Conservation (phyloP, 1,139 yeast species). For the Blastobotrys ciferrii region DNA sequence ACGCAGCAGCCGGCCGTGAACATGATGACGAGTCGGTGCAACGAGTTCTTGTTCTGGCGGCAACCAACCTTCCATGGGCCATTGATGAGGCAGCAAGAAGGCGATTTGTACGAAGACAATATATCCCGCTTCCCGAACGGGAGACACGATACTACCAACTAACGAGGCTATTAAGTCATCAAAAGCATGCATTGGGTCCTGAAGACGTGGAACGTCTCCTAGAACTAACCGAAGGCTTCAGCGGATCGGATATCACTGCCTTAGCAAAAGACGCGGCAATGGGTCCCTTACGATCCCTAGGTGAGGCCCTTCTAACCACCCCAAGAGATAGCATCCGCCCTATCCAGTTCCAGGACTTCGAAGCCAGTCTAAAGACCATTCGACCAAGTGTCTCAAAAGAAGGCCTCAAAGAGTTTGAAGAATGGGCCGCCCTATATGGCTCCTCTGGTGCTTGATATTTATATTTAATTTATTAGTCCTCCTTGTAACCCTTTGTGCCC, state of each 20-base stretch:
- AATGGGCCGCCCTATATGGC: conserved; percentile 89
- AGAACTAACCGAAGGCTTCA: conserved; percentile 70
- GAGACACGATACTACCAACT: conserved; percentile 79
- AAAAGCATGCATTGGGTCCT: conserved; percentile 63
- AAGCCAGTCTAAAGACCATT: conserved; percentile 72
- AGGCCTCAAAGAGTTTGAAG: conserved; percentile 74
- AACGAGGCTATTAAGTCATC: conserved; percentile 64
- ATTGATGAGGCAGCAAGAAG: conserved; percentile 98
- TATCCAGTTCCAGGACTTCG: conserved; percentile 71
- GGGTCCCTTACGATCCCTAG: conserved; percentile 92
- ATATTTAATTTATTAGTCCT: neutral
- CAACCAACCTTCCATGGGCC: conserved; percentile 96
- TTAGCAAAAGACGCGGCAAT: conserved; percentile 96
- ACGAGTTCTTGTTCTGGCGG: conserved; percentile 88
- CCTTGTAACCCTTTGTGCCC: too few relatives aligned
- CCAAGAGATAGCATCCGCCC: conserved; percentile 86
- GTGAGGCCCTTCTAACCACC: conserved; percentile 81
- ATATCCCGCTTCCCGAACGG: conserved; percentile 89
- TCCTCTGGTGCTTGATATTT: conserved; percentile 68
- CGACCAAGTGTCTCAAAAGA: conserved; percentile 90
- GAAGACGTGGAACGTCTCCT: conserved; percentile 62
- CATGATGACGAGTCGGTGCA: conserved; percentile 51
- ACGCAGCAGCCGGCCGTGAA: conserved; percentile 80
- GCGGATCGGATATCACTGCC: conserved; percentile 94
- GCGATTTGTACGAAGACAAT: conserved; percentile 88